phyloP scores from a whole-genome alignment of 2,329 filamentous ascomycete genomes.

The Fusarium heterosporum region DNA sequence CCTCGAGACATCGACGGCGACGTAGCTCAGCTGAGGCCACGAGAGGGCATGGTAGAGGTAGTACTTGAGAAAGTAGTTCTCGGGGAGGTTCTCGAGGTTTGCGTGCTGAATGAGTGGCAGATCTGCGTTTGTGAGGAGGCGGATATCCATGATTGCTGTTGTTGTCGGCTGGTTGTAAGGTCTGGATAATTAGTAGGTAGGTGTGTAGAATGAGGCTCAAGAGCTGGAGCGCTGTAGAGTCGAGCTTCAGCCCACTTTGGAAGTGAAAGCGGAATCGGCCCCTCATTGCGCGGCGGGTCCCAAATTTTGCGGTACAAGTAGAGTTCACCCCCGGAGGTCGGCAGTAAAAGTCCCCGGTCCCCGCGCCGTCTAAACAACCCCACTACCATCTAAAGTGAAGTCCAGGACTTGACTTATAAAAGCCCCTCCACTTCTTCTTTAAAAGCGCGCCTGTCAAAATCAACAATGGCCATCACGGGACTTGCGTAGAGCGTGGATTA shows the following conservation, averaged over 20 bases:
- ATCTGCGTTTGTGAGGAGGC: slow-evolving; percentile 83
- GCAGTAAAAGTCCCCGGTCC: slow-evolving; percentile 11
- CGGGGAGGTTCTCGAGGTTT: slow-evolving; percentile 98
- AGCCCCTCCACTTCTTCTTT: slow-evolving; percentile 27
- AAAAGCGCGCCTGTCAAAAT: slow-evolving; percentile 46
- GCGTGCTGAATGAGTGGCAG: slow-evolving; percentile 95
- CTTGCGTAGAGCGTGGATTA: slow-evolving; percentile 8
- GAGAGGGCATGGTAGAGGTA: slow-evolving; percentile 99
- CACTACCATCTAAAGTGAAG: slow-evolving; percentile 16
- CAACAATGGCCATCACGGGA: slow-evolving; percentile 35
- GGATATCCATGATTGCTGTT: slow-evolving; percentile 81
- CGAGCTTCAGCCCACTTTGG: slow-evolving; percentile 29
- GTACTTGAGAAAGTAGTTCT: slow-evolving; percentile 99
- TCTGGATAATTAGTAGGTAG: background rate
- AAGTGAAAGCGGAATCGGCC: slow-evolving; percentile 21
- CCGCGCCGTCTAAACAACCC: slow-evolving; percentile 19
- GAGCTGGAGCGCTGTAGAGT: slow-evolving; percentile 9
- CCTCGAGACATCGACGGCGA: slow-evolving; percentile 90
- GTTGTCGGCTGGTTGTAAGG: background rate
- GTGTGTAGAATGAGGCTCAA: slow-evolving; percentile 21
- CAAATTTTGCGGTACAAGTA: slow-evolving; percentile 15
- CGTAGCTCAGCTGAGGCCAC: slow-evolving; percentile 97
- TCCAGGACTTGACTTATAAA: slow-evolving; percentile 11
- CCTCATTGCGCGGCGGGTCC: slow-evolving; percentile 26
- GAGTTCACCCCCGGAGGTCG: slow-evolving; percentile 16